A percentile compares a stretch with the other conserved stretches of the same genome.
Evolutionary conservation across 116 monocot genomes (phyloP).

Genomic region (Cymodocea nodosa): DNA sequence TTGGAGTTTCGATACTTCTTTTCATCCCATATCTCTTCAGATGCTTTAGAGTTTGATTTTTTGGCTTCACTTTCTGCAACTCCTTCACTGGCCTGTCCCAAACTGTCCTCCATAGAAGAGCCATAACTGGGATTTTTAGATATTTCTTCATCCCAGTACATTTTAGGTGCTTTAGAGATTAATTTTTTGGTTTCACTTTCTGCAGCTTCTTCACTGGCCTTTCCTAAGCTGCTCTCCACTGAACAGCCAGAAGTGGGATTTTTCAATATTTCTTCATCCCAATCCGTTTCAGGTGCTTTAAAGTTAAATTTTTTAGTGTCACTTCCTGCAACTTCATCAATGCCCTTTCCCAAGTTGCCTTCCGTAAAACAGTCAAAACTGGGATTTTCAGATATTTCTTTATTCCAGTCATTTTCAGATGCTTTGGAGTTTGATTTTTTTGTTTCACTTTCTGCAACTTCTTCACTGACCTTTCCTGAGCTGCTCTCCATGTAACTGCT

Average conservation of each 20-base stretch:
- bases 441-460: background rate
- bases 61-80: background rate
- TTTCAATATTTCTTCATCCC: slow-evolving; percentile 1
- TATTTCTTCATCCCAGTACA: slow-evolving; percentile 4
- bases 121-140: background rate
- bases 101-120: background rate
- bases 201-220: background rate
- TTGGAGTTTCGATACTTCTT: background rate
- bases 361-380: background rate
- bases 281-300: background rate
- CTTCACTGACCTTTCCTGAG: background rate
- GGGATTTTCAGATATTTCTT: background rate
- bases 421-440: background rate
- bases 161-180: background rate
- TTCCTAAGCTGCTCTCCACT: background rate
- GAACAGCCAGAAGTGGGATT: background rate
- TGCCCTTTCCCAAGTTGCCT: background rate
- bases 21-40: background rate
- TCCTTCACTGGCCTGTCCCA: background rate
- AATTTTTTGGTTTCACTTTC: slow-evolving; percentile 3
- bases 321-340: background rate
- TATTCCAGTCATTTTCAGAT: background rate
- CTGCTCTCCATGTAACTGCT: background rate
- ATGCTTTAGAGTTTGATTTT: background rate
- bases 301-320: background rate